Evolutionary conservation across 2,329 filamentous ascomycete genomes (phyloP), one percentile per base, ranked within the genome.

Genomic region (Fusarium redolens): DNA sequence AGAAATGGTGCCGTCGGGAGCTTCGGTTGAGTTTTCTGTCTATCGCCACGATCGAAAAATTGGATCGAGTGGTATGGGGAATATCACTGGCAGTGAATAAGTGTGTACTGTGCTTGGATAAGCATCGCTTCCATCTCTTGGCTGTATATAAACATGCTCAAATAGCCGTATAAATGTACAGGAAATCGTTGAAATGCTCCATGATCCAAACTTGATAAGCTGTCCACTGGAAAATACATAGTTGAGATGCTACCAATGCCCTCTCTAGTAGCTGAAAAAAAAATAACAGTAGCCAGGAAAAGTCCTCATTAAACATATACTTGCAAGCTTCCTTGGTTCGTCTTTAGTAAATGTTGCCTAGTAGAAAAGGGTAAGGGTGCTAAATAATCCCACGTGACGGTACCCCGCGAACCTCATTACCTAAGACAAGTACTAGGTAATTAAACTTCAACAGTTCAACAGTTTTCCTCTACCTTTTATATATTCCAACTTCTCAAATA

Each of bases 271-370:
- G 28, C 7, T 28, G 25, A 25, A 28, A 28, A 28, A n/a, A n/a
- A n/a, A n/a, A n/a, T n/a, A 7, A 2, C 28, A 28, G 28, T 7
- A 28, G 6, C 28, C 5, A 28, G 5, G 6, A 2, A 28, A 7
- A 28, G 28, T 7, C 33, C 33, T 35, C 2, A 35, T 35, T 9
- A 14, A 33, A 33, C 12, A 33, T 33, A 33, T 35, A 37, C 35
- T 18, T 7, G 35, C 17, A 9, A 37, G 17, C 45, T 48, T 6
- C 4, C 30, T 28, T 7, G 28, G 6, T 28, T 28, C 5, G 6
- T 28, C 28, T 28, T 31, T 30, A 6, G 44, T 47, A 8, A 7
- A 30, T 47, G 4, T 9, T 1, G 9, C 13, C 25, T 31, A 22
- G 20, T 12, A 13, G 10, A 5, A 13, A 17, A 22, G 0, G 28